A percentile compares a stretch with the other conserved stretches of the same genome.
These are phyloP conservation scores for Monosporascus sp. DNA, from an alignment of 2,329 filamentous ascomycete species.

Conservation along the genomic window DNA sequence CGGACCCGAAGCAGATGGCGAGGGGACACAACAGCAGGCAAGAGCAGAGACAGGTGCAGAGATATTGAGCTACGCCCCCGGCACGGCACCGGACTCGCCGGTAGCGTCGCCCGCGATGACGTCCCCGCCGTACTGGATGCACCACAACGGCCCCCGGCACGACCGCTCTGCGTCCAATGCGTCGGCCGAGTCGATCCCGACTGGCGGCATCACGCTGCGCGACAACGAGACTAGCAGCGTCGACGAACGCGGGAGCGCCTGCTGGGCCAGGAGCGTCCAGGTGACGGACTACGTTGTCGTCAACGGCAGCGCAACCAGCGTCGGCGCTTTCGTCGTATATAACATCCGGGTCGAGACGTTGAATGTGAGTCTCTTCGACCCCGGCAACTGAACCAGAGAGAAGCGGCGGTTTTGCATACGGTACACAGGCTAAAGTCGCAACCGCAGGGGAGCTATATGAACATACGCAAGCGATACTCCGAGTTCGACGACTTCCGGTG, in stretches of 20 bases:
- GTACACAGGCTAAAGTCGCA: no score
- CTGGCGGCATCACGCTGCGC: conserved; percentile 54
- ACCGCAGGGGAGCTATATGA: conserved; percentile 53
- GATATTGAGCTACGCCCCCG: not conserved
- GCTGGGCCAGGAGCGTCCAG: conserved; percentile 61
- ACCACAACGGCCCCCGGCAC: conserved; percentile 22
- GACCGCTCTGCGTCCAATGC: conserved; percentile 40
- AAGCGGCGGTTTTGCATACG: no score
- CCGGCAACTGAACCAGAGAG: not conserved
- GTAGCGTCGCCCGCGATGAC: not conserved
- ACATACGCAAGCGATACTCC: conserved; percentile 73
- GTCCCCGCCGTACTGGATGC: conserved; percentile 32
- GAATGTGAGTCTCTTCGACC: conserved; percentile 51
- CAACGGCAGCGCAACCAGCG: conserved; percentile 50
- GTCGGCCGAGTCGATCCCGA: conserved; percentile 42
- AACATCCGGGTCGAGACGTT: conserved; percentile 85
- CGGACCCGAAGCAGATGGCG: no score
- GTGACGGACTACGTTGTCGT: conserved; percentile 54
- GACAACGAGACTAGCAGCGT: conserved; percentile 55
- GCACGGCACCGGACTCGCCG: not conserved
- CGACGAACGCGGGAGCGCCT: conserved; percentile 40
- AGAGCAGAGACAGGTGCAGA: no score
- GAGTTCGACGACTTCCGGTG: conserved; percentile 83
- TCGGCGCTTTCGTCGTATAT: conserved; percentile 94
- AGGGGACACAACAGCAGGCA: no score